Conservation (phyloP, 768 basidiomycete genomes). For the Asterophora lycoperdoides region DNA sequence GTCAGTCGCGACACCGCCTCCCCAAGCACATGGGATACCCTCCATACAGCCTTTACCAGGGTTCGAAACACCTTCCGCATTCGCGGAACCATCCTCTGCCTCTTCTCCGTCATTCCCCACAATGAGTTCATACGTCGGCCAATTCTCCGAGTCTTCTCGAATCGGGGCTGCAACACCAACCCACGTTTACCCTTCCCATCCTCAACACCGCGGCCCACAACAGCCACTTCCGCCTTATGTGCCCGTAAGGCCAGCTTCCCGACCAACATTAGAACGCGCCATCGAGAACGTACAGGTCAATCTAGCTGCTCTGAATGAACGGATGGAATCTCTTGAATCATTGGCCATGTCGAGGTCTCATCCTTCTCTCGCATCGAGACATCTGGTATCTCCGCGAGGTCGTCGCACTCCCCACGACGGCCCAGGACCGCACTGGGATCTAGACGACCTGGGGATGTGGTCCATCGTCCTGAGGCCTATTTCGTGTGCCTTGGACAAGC, state of each 20-base stretch:
- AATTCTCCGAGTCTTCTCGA: constrained; percentile 37
- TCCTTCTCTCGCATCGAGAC: constrained; percentile 35
- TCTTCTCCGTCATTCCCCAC: constrained; percentile 38
- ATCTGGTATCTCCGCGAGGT: constrained; percentile 36
- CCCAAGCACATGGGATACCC: constrained; percentile 48
- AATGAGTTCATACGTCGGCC: constrained; percentile 32
- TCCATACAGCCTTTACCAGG: constrained; percentile 67
- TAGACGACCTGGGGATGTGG: constrained; percentile 86
- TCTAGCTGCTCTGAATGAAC: constrained; percentile 76
- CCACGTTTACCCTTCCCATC: constrained; percentile 30
- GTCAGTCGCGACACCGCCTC: constrained; percentile 55
- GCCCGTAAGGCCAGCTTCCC: constrained; percentile 42
- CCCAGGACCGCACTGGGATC: constrained; percentile 50
- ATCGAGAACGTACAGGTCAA: constrained; percentile 79
- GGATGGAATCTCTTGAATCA: constrained; percentile 67
- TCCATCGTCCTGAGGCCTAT: constrained; percentile 65
- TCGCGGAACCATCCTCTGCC: constrained; percentile 42
- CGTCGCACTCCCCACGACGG: constrained; percentile 40
- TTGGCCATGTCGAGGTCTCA: constrained; percentile 36
- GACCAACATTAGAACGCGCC: constrained; percentile 62
- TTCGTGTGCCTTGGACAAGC: constrained; percentile 41
- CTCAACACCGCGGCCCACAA: constrained; percentile 31
- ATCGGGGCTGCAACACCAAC: constrained; percentile 34
- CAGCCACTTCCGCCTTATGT: constrained; percentile 32
- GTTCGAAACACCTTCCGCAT: constrained; percentile 73